A percentile compares a stretch with the other conserved stretches of the same genome.
Conservation (phyloP, 345 rosid species). For the Acer campestre region DNA sequence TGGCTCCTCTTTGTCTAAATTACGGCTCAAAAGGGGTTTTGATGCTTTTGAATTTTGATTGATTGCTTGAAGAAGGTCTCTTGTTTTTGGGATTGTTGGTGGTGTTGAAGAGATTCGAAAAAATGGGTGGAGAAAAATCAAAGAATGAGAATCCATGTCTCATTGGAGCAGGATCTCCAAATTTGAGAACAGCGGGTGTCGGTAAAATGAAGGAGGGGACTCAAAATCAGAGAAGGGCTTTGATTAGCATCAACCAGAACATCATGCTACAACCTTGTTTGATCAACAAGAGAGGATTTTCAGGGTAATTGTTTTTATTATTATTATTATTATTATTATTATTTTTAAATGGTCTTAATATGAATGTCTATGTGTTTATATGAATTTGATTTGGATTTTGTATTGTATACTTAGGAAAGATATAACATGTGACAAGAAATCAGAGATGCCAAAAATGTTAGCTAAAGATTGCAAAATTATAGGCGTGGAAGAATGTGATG, state of each 20-base stretch:
- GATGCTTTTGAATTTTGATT: neutral
- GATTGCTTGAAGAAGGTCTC: neutral
- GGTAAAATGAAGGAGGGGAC: neutral
- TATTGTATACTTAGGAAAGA: neutral
- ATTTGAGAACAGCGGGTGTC: neutral
- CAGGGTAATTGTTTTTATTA: neutral
- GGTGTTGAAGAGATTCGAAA: neutral
- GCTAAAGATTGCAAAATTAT: constrained; percentile 54
- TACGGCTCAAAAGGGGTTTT: neutral
- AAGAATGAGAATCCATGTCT: neutral
- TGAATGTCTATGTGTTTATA: neutral
- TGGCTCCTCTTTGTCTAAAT: too few relatives aligned
- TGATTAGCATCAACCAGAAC: neutral
- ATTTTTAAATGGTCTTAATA: neutral
- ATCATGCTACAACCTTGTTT: neutral
- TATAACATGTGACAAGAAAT: neutral
- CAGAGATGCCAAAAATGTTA: neutral
- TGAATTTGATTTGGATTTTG: neutral
- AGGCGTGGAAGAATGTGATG: constrained; percentile 48
- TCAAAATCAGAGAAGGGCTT: constrained; percentile 2
- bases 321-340: too few relatives aligned
- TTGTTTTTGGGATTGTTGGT: neutral
- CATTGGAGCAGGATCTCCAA: neutral
- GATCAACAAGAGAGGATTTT: neutral
- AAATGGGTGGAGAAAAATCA: neutral